These are phyloP conservation scores for Nymphaea thermarum DNA, from an alignment of 164 flowering plant genomes.

Conservation along the genomic window DNA sequence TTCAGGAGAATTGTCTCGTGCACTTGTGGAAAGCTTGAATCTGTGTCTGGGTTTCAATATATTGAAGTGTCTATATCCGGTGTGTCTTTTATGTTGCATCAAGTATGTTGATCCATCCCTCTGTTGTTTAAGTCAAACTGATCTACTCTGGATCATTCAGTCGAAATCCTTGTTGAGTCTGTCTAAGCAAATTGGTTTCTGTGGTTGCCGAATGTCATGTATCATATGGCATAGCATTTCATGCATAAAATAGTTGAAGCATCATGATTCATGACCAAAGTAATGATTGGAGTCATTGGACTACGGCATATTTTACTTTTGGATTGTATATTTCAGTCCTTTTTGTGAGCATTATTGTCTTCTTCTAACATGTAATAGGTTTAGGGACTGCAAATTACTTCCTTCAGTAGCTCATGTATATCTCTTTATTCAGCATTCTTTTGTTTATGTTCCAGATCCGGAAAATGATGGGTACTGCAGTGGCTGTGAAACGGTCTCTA, in stretches of 20 bases:
- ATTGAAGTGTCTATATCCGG: conserved; percentile 77
- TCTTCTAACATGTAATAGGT: too few species aligned
- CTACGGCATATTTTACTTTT: too few species aligned
- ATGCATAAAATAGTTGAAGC: too few species aligned
- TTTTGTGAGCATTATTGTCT: too few species aligned
- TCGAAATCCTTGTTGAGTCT: too few species aligned
- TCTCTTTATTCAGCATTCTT: background rate
- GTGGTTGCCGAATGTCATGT: too few species aligned
- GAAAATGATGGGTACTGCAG: conserved; percentile 90
- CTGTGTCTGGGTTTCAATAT: conserved; percentile 27
- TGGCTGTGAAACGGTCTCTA: conserved; percentile 74
- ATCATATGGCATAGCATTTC: too few species aligned
- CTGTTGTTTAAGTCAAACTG: background rate
- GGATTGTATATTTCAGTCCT: too few species aligned
- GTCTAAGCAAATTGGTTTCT: too few species aligned
- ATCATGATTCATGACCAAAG: too few species aligned
- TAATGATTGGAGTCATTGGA: too few species aligned
- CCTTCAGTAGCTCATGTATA: background rate
- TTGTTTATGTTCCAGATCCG: conserved; percentile 43
- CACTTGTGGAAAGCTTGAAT: conserved; percentile 63
- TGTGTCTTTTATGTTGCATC: conserved; percentile 96
- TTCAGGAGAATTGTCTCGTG: conserved; percentile 63
- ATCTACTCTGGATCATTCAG: too few species aligned
- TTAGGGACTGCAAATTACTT: background rate
- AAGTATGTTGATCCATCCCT: conserved; percentile 31